Percentiles rank a stretch among this genome's conserved stretches.
Conservation (phyloP, 208 protist species). For the Trypanosoma grayi region DNA sequence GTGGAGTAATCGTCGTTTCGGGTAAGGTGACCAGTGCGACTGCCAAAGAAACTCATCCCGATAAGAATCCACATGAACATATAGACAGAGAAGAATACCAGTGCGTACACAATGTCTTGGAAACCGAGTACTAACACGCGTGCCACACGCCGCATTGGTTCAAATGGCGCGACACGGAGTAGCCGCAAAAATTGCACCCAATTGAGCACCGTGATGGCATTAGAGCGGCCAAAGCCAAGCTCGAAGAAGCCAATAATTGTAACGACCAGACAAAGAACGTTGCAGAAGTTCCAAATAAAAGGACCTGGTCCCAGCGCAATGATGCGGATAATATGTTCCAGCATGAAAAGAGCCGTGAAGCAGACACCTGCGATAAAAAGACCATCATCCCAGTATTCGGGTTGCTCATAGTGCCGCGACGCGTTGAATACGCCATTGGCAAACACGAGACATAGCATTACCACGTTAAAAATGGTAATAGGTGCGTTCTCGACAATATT, state of each 20-base stretch:
- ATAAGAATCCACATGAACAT: constrained; percentile 91
- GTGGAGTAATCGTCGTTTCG: constrained; percentile 54
- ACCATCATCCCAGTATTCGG: constrained; percentile 74
- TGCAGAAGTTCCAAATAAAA: constrained; percentile 76
- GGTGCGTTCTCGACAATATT: constrained; percentile 85
- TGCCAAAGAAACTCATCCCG: constrained; percentile 92
- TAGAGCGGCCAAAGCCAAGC: constrained; percentile 80
- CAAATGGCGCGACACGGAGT: constrained; percentile 60
- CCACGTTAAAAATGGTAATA: constrained; percentile 66
- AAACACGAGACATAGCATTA: constrained; percentile 81
- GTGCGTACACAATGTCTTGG: constrained; percentile 78
- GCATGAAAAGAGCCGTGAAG: constrained; percentile 81
- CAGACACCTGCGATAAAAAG: constrained; percentile 64
- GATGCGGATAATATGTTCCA: constrained; percentile 83
- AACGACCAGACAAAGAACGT: constrained; percentile 69
- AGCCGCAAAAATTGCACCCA: constrained; percentile 80
- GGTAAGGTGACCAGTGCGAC: constrained; percentile 56
- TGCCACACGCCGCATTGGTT: constrained; percentile 62
- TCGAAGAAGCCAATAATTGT: constrained; percentile 86
- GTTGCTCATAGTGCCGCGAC: constrained; percentile 75
- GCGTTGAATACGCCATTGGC: constrained; percentile 89
- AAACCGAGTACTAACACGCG: constrained; percentile 80
- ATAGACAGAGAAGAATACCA: constrained; percentile 88
- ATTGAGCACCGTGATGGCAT: constrained; percentile 87
- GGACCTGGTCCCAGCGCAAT: constrained; percentile 74